Conservation (phyloP, 1,284 basidiomycete species). For the Porodaedalea pini region DNA sequence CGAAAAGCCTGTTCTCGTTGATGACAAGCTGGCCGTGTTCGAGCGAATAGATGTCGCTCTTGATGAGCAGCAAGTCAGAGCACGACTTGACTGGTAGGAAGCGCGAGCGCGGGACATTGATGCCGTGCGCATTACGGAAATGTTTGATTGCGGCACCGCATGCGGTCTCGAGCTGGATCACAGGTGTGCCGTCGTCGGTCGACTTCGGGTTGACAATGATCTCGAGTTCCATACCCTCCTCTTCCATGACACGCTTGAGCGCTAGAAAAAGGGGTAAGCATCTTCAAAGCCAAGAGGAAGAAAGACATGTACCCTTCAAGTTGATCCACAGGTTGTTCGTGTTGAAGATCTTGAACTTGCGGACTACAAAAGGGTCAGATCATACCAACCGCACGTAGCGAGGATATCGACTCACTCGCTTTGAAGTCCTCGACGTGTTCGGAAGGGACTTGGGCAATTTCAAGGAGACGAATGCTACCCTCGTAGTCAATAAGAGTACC, state of each 20-base stretch:
- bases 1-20: constrained; percentile 89
- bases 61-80: constrained; percentile 92
- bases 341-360: constrained; percentile 96
- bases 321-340: constrained; percentile 99
- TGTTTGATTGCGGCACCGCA: constrained; percentile 99
- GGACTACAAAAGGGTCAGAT: constrained; percentile 40
- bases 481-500: constrained; percentile 98
- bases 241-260: constrained; percentile 93
- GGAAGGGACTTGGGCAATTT: constrained; percentile 97
- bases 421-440: constrained; percentile 99
- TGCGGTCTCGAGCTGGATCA: constrained; percentile 93
- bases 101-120: constrained; percentile 96
- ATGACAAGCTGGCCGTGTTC: constrained; percentile 93
- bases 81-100: constrained; percentile 97
- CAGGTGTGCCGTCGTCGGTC: constrained; percentile 84
- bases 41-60: constrained; percentile 94
- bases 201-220: constrained; percentile 95
- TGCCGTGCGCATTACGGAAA: constrained; percentile 91
- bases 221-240: constrained; percentile 86
- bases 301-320: constrained; percentile 57
- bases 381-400: constrained; percentile 11
- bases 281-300: background rate
- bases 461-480: constrained; percentile 89
- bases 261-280: constrained; percentile 36
- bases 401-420: constrained; percentile 46